Conservation (phyloP, 495 filamentous ascomycete species). For the Penicillium longicatenatum region DNA sequence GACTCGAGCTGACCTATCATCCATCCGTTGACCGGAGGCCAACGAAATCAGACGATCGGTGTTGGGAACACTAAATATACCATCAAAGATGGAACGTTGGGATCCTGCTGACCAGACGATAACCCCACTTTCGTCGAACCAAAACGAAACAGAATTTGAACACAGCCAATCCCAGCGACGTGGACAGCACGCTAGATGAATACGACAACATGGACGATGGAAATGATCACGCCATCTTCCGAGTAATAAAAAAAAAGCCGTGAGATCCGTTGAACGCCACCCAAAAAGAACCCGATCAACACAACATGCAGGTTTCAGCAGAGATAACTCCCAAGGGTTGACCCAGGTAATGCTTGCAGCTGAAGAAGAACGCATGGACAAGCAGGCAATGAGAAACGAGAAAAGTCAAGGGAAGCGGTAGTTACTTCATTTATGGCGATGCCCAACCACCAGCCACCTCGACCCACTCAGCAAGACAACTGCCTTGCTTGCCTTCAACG, state of each 20-base stretch:
- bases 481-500: constrained; percentile 95
- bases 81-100: constrained; percentile 3
- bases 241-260: constrained; percentile 39
- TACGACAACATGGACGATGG: constrained; percentile 45
- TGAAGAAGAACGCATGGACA: constrained; percentile 37
- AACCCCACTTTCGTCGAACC: constrained; percentile 11
- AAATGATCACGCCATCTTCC: constrained; percentile 42
- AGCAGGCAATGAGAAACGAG: constrained; percentile 31
- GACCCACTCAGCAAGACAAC: constrained; percentile 95
- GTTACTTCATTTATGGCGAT: constrained; percentile 52
- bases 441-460: constrained; percentile 96
- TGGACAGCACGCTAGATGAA: constrained; percentile 48
- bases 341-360: constrained; percentile 40
- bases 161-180: constrained; percentile 32
- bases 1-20: not conserved
- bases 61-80: constrained; percentile 13
- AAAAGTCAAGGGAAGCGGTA: constrained; percentile 23
- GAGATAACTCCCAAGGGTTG: constrained; percentile 38
- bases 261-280: constrained; percentile 50
- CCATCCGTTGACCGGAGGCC: not conserved
- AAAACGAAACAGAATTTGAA: constrained; percentile 14
- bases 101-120: constrained; percentile 3
- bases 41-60: not conserved
- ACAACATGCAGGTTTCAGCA: constrained; percentile 42
- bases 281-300: constrained; percentile 41